Evolutionary conservation across 805 yeast species (phyloP), one percentile per base, ranked within the genome.

Genomic region (Hanseniaspora hatyaiensis): DNA sequence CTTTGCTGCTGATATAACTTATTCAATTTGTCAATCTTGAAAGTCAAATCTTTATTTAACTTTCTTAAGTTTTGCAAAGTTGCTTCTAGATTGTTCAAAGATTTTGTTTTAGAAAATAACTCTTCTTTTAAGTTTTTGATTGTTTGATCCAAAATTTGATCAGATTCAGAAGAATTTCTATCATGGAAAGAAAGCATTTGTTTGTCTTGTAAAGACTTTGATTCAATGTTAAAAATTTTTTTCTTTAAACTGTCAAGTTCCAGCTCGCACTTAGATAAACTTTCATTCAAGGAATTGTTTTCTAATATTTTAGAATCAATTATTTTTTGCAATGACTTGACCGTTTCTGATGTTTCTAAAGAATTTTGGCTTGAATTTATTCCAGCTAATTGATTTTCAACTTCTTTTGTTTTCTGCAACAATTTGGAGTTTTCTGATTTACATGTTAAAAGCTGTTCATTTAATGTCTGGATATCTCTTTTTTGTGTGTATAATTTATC

Each of bases 401-500:
- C 16, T 12, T 41, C 15, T 3, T 12, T 29, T 8, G 34, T 36
- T 18, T 19, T 16, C 15, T 19, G n/a, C 13, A 37, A 19, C 20
- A 41, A 32, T 8, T 30, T 34, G 2, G 34, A 18, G 11, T 15
- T 37, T 13, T 36, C 26, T 15, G 3, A 63, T 34, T 70, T 73
- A 45, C 71, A 57, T 31, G 80, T 88, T 29, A 80, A 88, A 8
- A 78, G 54, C 51, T 84, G 94, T 30, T 83, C 70, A 43, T 74
- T 75, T 44, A 75, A 73, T 53, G 75, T 72, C 52, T 78, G 73
- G 22, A 77, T 71, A 62, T 89, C 97, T 43, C 88, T 69, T 0
- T 83, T 77, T 51, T 94, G 74, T 57, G 87, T 95, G 57, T 80
- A 92, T 2, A 88, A 63, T 61, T 79, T 68, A 28, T 75, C 72